Evolutionary conservation across 2,329 filamentous ascomycete genomes (phyloP), one percentile per base, ranked within the genome.

Genomic region (Fusarium neocosmosporiellum): DNA sequence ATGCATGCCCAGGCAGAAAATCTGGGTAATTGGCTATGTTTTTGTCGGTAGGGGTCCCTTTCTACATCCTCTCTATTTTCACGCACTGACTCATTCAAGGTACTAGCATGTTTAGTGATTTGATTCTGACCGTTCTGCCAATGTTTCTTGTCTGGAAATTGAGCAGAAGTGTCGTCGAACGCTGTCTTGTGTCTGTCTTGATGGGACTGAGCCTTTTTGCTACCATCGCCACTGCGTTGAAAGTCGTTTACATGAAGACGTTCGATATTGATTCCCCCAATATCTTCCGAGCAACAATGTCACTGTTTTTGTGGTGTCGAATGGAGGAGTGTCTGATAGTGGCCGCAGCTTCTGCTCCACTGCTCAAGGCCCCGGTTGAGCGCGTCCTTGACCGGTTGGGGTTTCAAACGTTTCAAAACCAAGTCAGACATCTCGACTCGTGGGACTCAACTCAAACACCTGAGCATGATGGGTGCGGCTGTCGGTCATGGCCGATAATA

Each of bases 331-430:
- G 29, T 14, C 14, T 59, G 18, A 29, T 65, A 13, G 27, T 65
- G 10, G 46, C 43, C 24, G 62, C 62, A 14, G 20, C 62, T 41
- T 65, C 54, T 14, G 62, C 53, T 10, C 62, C 62, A 8, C 39
- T 65, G 14, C 62, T 65, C 41, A 65, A 65, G 22, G 39, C 54
- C 16, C 54, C 54, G n/a, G 31, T 65, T 24, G 54, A 65, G 20
- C 29, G n/a, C 6, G 39, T 20, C 11, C 62, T 59, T 20, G 8
- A 46, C 43, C 22, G 31, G 34, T 48, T 63, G 9, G 61, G 61
- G 18, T 27, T 61, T 34, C 31, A 41, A 20, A 31, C 41, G 11
- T 50, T 61, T 34, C 43, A 61, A 18, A 46, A 46, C n/a, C 24
- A 20, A 46, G 41, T 46, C 41, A 46, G 41, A 14, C 13, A 10